Conservation (phyloP, 768 basidiomycete species). For the Boletus insuetus region DNA sequence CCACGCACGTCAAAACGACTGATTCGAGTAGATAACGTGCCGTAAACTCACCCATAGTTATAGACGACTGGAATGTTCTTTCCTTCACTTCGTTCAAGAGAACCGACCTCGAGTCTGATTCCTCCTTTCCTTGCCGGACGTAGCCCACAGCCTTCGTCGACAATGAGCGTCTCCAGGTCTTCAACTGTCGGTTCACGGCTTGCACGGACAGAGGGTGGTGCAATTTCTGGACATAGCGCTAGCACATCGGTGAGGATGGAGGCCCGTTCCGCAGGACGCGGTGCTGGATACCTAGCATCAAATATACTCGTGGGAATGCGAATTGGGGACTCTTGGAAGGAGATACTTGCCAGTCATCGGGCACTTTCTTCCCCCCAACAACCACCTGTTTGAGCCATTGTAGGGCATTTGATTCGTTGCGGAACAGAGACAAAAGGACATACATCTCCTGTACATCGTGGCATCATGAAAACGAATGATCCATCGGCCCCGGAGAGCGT, state of each 20-base stretch:
- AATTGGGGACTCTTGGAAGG: background rate
- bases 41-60: conserved; percentile 58
- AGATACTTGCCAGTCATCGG: conserved; percentile 56
- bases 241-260: conserved; percentile 56
- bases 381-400: conserved; percentile 37
- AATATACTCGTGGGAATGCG: background rate
- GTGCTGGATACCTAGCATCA: conserved; percentile 53
- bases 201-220: conserved; percentile 50
- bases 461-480: conserved; percentile 36
- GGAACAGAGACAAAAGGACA: conserved; percentile 10
- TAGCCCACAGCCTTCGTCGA: conserved; percentile 59
- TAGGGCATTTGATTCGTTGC: background rate
- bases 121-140: conserved; percentile 70
- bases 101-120: conserved; percentile 53
- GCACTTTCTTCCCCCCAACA: conserved; percentile 57
- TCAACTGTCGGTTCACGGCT: conserved; percentile 45
- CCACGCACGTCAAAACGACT: background rate
- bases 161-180: conserved; percentile 46
- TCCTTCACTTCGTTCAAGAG: conserved; percentile 31
- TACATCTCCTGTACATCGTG: conserved; percentile 39
- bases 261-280: conserved; percentile 59
- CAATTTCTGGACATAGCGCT: conserved; percentile 54
- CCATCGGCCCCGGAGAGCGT: conserved; percentile 32
- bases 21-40: background rate
- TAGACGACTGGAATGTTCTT: conserved; percentile 49